These are phyloP conservation scores for Parmelia sp. DNA, from an alignment of 495 filamentous ascomycete species.

Conservation along the genomic window DNA sequence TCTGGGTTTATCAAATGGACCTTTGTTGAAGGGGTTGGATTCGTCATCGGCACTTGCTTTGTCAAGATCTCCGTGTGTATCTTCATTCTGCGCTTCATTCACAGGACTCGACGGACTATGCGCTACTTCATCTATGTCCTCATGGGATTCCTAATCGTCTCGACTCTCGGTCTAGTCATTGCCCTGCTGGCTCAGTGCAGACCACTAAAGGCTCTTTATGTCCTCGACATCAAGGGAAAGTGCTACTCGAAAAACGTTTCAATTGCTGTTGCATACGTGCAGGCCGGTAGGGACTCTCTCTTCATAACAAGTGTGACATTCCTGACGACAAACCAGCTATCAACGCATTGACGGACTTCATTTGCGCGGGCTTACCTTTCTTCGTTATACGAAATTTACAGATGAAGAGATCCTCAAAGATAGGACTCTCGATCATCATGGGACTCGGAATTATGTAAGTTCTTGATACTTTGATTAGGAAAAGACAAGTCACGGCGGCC, in stretches of 20 bases:
- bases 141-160: not conserved
- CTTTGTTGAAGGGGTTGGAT: not conserved
- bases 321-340: not conserved
- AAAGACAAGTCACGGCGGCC: not conserved
- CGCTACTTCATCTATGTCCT: not conserved
- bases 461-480: not conserved
- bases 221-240: not conserved
- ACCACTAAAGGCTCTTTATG: not conserved
- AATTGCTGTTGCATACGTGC: not conserved
- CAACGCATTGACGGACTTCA: not conserved
- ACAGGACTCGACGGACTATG: not conserved
- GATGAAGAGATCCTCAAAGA: not conserved
- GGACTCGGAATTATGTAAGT: slow-evolving; percentile 2
- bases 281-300: not conserved
- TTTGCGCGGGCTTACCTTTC: not conserved
- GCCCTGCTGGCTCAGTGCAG: slow-evolving; percentile 1
- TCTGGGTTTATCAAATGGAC: not conserved
- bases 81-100: not conserved
- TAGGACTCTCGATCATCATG: slow-evolving; percentile 1
- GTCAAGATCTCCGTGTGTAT: slow-evolving; percentile 3
- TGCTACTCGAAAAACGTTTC: slow-evolving; percentile 2
- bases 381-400: not conserved
- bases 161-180: not conserved
- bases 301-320: not conserved
- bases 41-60: not conserved